These are phyloP conservation scores for Trebouxia sp. DNA, from an alignment of 139 green algal species.

Conservation along the genomic window DNA sequence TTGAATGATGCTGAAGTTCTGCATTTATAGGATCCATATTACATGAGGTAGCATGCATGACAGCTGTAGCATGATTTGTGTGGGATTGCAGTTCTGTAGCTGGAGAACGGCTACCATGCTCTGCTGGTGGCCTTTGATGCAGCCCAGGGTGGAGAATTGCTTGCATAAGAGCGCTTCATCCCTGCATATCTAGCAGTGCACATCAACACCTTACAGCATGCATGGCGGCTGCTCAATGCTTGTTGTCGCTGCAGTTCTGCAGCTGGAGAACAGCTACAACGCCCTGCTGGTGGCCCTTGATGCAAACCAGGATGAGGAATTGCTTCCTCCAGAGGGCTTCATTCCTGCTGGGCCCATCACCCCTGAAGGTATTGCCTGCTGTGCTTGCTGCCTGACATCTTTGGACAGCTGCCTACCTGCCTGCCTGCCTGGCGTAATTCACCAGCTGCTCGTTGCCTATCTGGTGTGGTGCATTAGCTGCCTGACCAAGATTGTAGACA, in stretches of 20 bases:
- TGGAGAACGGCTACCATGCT: background rate
- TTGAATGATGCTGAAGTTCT: too few relatives aligned
- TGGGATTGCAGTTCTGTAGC: background rate
- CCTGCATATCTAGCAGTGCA: too few relatives aligned
- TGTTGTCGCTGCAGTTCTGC: background rate
- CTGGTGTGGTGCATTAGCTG: too few relatives aligned
- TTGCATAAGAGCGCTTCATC: background rate
- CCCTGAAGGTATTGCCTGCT: background rate
- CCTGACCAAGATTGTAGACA: too few relatives aligned
- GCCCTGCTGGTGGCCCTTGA: slow-evolving; percentile 25
- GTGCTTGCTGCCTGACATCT: background rate
- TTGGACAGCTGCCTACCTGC: background rate
- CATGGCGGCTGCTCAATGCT: too few relatives aligned
- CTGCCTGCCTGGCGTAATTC: background rate
- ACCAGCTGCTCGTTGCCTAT: background rate
- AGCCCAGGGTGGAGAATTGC: background rate
- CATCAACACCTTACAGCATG: too few relatives aligned
- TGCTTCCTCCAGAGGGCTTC: slow-evolving; percentile 29
- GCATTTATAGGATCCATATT: too few relatives aligned
- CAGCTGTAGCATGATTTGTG: background rate
- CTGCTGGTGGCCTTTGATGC: slow-evolving; percentile 10
- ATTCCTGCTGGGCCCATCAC: background rate
- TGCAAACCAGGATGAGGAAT: slow-evolving; percentile 20
- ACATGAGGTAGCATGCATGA: too few relatives aligned
- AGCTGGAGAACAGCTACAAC: slow-evolving; percentile 12